Conservation (phyloP, 1,284 basidiomycete genomes). For the Leccinum ponderosum region DNA sequence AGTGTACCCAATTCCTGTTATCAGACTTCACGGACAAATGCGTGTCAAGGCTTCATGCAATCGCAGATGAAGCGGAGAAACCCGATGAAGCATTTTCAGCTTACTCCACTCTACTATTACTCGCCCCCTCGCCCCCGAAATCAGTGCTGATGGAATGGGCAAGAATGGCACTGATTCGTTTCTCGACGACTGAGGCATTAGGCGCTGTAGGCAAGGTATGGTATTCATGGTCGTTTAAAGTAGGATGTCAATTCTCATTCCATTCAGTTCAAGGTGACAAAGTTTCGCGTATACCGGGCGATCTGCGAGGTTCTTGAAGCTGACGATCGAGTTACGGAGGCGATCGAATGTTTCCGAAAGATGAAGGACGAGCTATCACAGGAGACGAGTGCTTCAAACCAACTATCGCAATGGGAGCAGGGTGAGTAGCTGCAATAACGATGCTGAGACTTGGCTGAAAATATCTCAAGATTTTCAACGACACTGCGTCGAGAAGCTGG, state of each 20-base stretch:
- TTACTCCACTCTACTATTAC: no score
- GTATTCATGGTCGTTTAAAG: neutral
- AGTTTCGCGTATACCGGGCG: neutral
- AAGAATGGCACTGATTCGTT: neutral
- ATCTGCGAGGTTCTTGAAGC: neutral
- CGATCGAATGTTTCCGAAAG: neutral
- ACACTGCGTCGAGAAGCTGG: neutral
- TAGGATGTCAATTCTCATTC: neutral
- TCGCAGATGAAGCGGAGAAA: neutral
- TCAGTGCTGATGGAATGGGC: neutral
- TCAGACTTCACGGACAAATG: neutral
- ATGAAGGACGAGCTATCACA: neutral
- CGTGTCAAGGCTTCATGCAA: neutral
- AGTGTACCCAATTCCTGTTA: neutral
- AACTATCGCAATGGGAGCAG: neutral
- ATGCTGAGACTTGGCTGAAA: neutral
- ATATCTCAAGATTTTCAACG: neutral
- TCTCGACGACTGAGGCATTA: neutral
- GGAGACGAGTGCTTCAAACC: neutral
- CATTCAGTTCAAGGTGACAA: neutral
- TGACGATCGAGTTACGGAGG: neutral
- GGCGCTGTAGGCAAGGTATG: neutral
- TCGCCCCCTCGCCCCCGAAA: neutral
- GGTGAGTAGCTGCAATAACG: neutral
- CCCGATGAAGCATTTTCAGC: no score